Percentiles rank a stretch among this genome's conserved stretches.
phyloP scores from a whole-genome alignment of 768 basidiomycete species.

The Psilocybe cyanescens region DNA sequence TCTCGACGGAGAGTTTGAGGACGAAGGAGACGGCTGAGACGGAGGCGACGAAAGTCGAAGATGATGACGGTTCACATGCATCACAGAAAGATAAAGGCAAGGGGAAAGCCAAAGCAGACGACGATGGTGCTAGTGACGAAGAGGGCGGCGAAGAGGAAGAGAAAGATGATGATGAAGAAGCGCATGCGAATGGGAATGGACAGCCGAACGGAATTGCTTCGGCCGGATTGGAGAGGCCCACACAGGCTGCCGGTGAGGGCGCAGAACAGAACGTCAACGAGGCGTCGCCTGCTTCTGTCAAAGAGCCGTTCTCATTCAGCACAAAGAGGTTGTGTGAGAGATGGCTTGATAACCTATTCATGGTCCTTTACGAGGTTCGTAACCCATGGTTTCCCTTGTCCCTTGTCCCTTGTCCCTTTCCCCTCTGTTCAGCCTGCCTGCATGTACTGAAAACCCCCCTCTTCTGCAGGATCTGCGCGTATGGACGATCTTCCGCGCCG shows the following conservation, averaged over 20 bases:
- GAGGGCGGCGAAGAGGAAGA: constrained; percentile 28
- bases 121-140: constrained; percentile 12
- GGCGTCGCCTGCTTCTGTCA: constrained; percentile 35
- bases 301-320: constrained; percentile 87
- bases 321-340: constrained; percentile 97
- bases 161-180: constrained; percentile 10
- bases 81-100: constrained; percentile 23
- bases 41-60: constrained; percentile 21
- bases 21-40: constrained; percentile 36
- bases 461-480: constrained; percentile 82
- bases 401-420: no score
- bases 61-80: constrained; percentile 20
- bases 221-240: constrained; percentile 47
- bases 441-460: constrained; percentile 1
- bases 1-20: constrained; percentile 65
- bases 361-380: constrained; percentile 94
- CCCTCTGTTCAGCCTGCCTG: background rate
- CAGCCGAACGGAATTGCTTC: constrained; percentile 35
- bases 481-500: constrained; percentile 99
- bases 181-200: constrained; percentile 34
- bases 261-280: constrained; percentile 40
- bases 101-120: constrained; percentile 27
- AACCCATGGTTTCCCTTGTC: no score
- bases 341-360: constrained; percentile 98
- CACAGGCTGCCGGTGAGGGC: constrained; percentile 55